A percentile compares a stretch with the other conserved stretches of the same genome.
Evolutionary conservation across 2,329 filamentous ascomycete genomes (phyloP).

Genomic region (Cladosporium cucumerinum): DNA sequence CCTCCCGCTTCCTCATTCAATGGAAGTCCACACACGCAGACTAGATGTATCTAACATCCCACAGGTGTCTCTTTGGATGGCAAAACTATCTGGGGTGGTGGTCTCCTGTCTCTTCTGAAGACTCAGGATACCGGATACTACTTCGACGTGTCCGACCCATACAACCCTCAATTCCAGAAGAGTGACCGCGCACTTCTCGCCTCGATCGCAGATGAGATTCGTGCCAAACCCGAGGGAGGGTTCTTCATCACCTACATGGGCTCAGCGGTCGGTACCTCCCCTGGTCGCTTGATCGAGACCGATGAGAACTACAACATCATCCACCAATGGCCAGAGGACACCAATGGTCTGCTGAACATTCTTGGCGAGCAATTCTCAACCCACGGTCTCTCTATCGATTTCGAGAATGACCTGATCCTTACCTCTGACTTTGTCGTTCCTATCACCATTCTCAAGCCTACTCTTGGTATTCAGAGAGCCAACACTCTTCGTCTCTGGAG

Average conservation of each 20-base stretch:
- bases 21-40: not conserved
- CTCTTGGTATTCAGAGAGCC: constrained; percentile 51
- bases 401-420: constrained; percentile 54
- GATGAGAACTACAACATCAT: constrained; percentile 59
- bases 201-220: constrained; percentile 61
- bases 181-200: constrained; percentile 58
- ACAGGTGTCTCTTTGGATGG: constrained; percentile 22
- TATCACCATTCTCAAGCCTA: constrained; percentile 59
- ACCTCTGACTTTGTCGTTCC: constrained; percentile 64
- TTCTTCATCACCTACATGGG: constrained; percentile 64
- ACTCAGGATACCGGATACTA: constrained; percentile 59
- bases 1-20: too few relatives aligned
- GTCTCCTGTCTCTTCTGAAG: constrained; percentile 21
- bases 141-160: constrained; percentile 59
- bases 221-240: constrained; percentile 60
- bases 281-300: constrained; percentile 60
- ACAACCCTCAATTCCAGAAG: constrained; percentile 57
- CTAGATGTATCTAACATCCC: not conserved
- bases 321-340: constrained; percentile 60
- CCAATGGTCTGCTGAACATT: constrained; percentile 53
- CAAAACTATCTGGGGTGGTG: constrained; percentile 22
- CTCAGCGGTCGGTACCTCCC: constrained; percentile 55
- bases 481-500: constrained; percentile 61
- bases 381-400: constrained; percentile 59
- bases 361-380: constrained; percentile 60